Conservation (phyloP, 495 filamentous ascomycete species). For the Durotheca rogersii region DNA sequence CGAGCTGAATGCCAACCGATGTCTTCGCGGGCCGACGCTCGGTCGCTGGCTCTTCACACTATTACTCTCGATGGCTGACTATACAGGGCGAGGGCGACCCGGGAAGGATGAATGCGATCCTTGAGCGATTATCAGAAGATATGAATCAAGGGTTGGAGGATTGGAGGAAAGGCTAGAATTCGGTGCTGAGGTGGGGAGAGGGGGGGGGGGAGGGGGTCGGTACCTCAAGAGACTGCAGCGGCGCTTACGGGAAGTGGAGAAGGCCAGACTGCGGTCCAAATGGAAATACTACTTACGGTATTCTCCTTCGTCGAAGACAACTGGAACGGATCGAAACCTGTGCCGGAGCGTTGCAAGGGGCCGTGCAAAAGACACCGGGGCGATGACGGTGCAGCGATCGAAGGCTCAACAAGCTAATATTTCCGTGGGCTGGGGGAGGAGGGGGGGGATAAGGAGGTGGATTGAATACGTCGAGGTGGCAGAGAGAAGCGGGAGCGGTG, state of each 20-base stretch:
- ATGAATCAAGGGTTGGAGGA: conserved; percentile 16
- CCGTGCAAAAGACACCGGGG: conserved; percentile 28
- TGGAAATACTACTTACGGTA: conserved; percentile 31
- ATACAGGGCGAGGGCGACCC: conserved; percentile 7
- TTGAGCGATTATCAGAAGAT: conserved; percentile 21
- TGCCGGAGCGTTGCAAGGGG: conserved; percentile 28
- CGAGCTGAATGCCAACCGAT: conserved; percentile 19
- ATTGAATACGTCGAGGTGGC: conserved; percentile 14
- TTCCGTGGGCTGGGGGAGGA: conserved; percentile 12
- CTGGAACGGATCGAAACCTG: conserved; percentile 31
- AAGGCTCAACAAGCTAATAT: conserved; percentile 13
- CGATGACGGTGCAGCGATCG: conserved; percentile 13
- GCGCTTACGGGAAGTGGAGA: conserved; percentile 32
- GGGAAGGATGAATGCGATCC: conserved; percentile 4
- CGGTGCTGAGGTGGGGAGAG: conserved; percentile 18
- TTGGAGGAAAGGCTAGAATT: conserved; percentile 11
- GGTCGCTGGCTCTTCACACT: conserved; percentile 8
- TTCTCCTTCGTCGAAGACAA: conserved; percentile 12
- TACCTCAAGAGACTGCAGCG: conserved; percentile 29
- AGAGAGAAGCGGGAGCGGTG: conserved; percentile 5
- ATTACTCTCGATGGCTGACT: conserved; percentile 1
- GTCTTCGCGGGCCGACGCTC: conserved; percentile 11
- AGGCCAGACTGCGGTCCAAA: conserved; percentile 20
- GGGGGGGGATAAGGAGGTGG: conserved; percentile 1
- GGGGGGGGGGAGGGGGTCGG: conserved; percentile 10